Percentiles rank a stretch among this genome's conserved stretches.
phyloP scores from a whole-genome alignment of 805 yeast species.

The Saturnispora kantuleensis region DNA sequence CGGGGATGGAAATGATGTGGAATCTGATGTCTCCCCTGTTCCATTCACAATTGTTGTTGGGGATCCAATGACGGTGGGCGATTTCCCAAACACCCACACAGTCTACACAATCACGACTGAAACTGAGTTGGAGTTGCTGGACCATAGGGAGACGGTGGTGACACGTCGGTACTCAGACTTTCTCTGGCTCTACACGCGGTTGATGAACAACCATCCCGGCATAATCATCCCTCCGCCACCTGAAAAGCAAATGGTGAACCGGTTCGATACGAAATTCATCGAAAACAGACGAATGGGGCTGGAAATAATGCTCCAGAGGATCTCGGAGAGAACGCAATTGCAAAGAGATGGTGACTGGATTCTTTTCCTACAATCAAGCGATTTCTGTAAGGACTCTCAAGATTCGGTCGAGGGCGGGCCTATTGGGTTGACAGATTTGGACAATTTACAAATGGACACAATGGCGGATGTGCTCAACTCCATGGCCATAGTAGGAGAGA shows the following conservation, averaged over 20 bases:
- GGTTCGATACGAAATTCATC: conserved; percentile 83
- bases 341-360: conserved; percentile 68
- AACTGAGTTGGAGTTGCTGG: conserved; percentile 34
- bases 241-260: conserved; percentile 85
- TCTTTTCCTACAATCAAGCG: conserved; percentile 65
- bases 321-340: conserved; percentile 45
- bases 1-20: background rate
- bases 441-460: conserved; percentile 20
- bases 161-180: conserved; percentile 86
- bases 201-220: conserved; percentile 83
- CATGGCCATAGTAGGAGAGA: conserved; percentile 13
- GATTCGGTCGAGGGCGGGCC: conserved; percentile 43
- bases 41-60: conserved; percentile 64
- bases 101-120: conserved; percentile 70
- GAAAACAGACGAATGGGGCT: conserved; percentile 77
- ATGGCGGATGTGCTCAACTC: conserved; percentile 22
- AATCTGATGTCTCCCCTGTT: conserved; percentile 17
- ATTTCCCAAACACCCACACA: conserved; percentile 77
- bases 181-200: conserved; percentile 86
- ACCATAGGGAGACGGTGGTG: conserved; percentile 40
- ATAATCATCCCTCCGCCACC: conserved; percentile 91
- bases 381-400: conserved; percentile 59
- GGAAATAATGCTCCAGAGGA: conserved; percentile 75
- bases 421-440: conserved; percentile 24
- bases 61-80: conserved; percentile 89